Base-by-base conservation (phyloP, 1,284 basidiomycete species). In the Fomes fomentarius region DNA sequence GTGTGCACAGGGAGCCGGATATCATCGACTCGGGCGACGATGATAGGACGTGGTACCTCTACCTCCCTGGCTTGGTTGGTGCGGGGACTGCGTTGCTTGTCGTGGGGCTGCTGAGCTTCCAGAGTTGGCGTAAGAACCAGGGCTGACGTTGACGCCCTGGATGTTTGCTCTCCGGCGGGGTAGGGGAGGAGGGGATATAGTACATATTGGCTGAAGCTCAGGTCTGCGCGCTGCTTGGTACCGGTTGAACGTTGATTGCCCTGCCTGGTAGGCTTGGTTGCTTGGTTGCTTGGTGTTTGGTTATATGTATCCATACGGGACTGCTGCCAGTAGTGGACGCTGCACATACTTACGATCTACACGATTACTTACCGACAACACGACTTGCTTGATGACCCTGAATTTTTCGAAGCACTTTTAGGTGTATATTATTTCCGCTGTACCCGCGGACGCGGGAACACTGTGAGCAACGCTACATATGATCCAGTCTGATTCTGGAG, bases 1-100 rank as follows among this genome's bases (percentile, higher is more conserved):
- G 56, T 56, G 57, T 57, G 50, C 61, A 61, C 43, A 47, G 50
- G 41, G 61, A 61, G 47, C 52, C 60, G 51, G 56, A 56, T 17
- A 25, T 61, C n/a, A n/a, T n/a, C 14, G 57, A 52, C 33, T 54
- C 65, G 47, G 80, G 82, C 21, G 83, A 84, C 28, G 73, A 87
- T 30, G 87, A 89, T 53, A 80, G 76, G 71, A 78, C 86, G 25
- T 91, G 89, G 89, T 91, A 89, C 63, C 63, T 90, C 50, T 88
- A 89, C 60, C 72, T 91, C 37, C 89, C 89, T 3, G 82, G 86
- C 21, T 69, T 91, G 56, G 82, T 91, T 2, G 89, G 89, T 21
- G 89, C 89, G 28, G 89, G 89, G 11, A 90, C 89, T 17, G 89
- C 89, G 40, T 66, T 91, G 57, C 75, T 91, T 38, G 85, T 90